A percentile compares a stretch with the other conserved stretches of the same genome.
Evolutionary conservation across 1,139 yeast species (phyloP).

Genomic region (Candida sanyaensis): DNA sequence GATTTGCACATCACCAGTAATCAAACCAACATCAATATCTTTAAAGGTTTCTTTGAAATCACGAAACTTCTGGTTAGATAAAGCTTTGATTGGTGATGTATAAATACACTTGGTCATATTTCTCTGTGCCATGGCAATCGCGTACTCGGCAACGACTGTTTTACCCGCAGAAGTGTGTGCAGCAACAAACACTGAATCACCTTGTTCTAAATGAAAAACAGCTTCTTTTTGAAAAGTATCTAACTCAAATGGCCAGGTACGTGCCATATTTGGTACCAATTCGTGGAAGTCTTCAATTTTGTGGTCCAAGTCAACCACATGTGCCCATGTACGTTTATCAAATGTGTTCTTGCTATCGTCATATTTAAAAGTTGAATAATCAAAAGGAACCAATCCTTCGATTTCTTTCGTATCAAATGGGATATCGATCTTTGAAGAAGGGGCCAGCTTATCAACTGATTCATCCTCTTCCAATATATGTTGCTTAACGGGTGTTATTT

Average conservation of each 20-base stretch:
- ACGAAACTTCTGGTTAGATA: constrained; percentile 91
- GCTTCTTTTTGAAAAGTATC: constrained; percentile 98
- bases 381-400: constrained; percentile 77
- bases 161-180: constrained; percentile 97
- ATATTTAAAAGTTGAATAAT: constrained; percentile 34
- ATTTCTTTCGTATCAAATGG: constrained; percentile 51
- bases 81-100: constrained; percentile 91
- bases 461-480: constrained; percentile 1
- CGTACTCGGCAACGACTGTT: constrained; percentile 91
- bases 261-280: constrained; percentile 89
- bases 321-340: constrained; percentile 82
- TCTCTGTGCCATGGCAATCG: constrained; percentile 88
- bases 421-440: constrained; percentile 9
- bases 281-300: constrained; percentile 81
- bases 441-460: not conserved
- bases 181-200: constrained; percentile 96
- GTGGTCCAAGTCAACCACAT: constrained; percentile 85
- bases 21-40: constrained; percentile 84
- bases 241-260: constrained; percentile 89
- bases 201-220: constrained; percentile 91
- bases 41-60: constrained; percentile 83
- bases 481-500: constrained; percentile 11
- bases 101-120: constrained; percentile 91
- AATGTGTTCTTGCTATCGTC: constrained; percentile 24
- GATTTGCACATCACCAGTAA: constrained; percentile 97